Percentiles rank a stretch among this genome's conserved stretches.
phyloP scores from a whole-genome alignment of 2,329 filamentous ascomycete species.

The Graphium sp. region DNA sequence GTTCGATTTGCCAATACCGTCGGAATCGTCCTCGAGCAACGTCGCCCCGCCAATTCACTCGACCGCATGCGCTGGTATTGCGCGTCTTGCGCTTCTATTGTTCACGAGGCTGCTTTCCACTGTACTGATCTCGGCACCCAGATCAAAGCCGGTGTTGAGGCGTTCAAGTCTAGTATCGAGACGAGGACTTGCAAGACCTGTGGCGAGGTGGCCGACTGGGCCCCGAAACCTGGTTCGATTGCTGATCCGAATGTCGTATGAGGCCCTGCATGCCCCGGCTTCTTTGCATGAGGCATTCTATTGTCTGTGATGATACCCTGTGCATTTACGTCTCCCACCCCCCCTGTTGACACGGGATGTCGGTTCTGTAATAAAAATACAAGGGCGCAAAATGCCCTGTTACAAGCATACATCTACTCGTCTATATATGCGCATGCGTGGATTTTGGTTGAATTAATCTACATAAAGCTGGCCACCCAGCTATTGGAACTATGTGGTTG shows the following conservation, averaged over 20 bases:
- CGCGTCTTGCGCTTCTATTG: constrained; percentile 46
- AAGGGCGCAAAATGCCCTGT: no score
- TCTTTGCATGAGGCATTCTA: no score
- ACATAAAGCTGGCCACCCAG: no score
- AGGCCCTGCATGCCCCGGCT: no score
- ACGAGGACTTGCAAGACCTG: constrained; percentile 64
- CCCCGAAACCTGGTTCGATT: constrained; percentile 43
- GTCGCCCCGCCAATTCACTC: constrained; percentile 48
- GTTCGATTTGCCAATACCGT: constrained; percentile 87
- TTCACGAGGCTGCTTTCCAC: constrained; percentile 76
- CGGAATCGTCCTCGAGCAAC: constrained; percentile 85
- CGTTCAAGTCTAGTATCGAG: constrained; percentile 50
- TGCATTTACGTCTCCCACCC: no score
- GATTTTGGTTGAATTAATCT: no score
- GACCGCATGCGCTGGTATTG: constrained; percentile 92
- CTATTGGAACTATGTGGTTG: no score
- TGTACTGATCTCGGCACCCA: constrained; percentile 85
- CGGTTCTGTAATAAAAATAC: no score
- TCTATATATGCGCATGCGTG: no score
- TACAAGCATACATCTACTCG: no score
- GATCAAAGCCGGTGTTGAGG: constrained; percentile 81
- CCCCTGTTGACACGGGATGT: no score
- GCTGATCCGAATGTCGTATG: constrained; percentile 41
- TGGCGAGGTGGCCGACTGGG: constrained; percentile 57
- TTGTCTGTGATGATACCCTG: no score